Conservation (phyloP, 768 basidiomycete genomes). For the Kwoniella pini region DNA sequence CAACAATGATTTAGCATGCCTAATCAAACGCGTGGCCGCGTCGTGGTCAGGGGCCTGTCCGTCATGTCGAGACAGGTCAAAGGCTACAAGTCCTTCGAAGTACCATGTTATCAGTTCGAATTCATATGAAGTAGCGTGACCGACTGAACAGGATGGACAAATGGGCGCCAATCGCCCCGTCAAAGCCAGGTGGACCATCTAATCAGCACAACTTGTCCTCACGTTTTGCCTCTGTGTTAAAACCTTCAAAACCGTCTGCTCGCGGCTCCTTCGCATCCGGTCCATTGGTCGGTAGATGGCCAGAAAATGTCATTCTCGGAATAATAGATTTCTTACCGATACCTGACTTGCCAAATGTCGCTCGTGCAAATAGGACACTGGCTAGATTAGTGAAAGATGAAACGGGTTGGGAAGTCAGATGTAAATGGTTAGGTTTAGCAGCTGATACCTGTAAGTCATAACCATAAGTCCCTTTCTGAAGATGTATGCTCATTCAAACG, state of each 20-base stretch:
- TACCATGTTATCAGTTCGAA: no score
- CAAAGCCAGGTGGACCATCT: constrained; percentile 60
- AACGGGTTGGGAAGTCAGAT: constrained; percentile 72
- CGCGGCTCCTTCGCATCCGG: constrained; percentile 26
- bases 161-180: constrained; percentile 30
- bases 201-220: constrained; percentile 38
- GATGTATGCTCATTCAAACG: no score
- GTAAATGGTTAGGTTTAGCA: constrained; percentile 60
- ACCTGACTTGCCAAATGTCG: constrained; percentile 76
- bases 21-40: no score
- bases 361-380: constrained; percentile 67
- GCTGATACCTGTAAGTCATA: constrained; percentile 38
- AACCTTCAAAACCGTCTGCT: constrained; percentile 47
- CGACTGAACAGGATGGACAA: constrained; percentile 19
- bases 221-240: constrained; percentile 51
- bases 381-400: constrained; percentile 70
- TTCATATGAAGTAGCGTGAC: background rate
- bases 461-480: constrained; percentile 9
- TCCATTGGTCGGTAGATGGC: constrained; percentile 71
- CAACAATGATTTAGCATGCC: no score
- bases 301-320: constrained; percentile 72
- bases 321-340: constrained; percentile 74
- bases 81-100: no score
- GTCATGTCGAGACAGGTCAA: no score
- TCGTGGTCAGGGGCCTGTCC: no score